Base-by-base conservation (phyloP, 768 basidiomycete species). In the Saitozyma podzolica region DNA sequence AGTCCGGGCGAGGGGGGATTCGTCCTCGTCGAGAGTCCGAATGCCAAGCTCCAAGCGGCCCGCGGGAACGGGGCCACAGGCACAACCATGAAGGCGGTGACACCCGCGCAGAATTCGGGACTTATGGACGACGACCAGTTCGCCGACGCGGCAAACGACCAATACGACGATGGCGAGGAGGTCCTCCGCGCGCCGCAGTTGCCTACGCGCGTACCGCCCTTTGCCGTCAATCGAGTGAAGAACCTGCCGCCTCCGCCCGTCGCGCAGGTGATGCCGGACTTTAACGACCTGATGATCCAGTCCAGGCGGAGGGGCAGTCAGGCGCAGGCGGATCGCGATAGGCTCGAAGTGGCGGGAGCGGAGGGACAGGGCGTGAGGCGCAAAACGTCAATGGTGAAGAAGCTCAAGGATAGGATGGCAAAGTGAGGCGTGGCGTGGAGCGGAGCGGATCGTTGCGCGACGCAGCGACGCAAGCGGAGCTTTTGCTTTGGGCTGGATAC, bases 311-410 rank as follows among this genome's bases (percentile, higher is more conserved):
- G 58, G 56, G 63, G 52, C 37, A 59, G 50, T 45, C 40, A 45
- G 59, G 48, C 55, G 54, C 17, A 20, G 40, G 40, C 48, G 29
- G 29, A 9, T 19, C 57, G 55, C 17, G 17, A 39, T 42, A 37
- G 54, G 43, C 54, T 20, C n/a, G 40, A 40, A 11, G 60, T n/a
- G 41, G 43, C 29, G 37, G 53, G 49, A 45, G 50, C 43, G 50
- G 59, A 17, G 11, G 62, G 57, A 4, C 62, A 54, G 7, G 68
- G 69, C 9, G 58, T 78, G 16, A 70, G 66, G 63, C 67, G 77
- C 54, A 78, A 78, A 62, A 65, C 72, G 45, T 70, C 68, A 42
- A 65, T 79, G 68, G 70, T 79, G 13, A 77, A 79, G 67, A 77
- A 77, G 65, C 54, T 79, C 57, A 74, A 59, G 59, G 78, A 77